A percentile compares a stretch with the other conserved stretches of the same genome.
Conservation (phyloP, 1,139 yeast species). For the Geotrichum citri-aurantii region DNA sequence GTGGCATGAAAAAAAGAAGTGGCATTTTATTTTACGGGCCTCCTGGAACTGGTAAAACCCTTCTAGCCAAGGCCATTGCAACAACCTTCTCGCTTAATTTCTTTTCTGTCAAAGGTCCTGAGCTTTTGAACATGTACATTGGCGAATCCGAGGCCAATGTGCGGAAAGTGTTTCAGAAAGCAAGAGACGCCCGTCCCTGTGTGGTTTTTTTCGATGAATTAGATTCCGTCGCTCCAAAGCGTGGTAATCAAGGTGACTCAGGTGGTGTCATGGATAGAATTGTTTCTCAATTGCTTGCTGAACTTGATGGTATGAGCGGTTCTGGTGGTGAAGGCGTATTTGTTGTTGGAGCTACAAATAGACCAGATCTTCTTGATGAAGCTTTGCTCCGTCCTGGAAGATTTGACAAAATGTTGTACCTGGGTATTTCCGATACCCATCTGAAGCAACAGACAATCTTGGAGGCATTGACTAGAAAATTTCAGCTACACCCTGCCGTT, state of each 20-base stretch:
- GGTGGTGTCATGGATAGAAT: conserved; percentile 99
- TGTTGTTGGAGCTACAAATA: conserved; percentile 94
- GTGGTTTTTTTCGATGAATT: conserved; percentile 94
- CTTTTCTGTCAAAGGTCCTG: conserved; percentile 95
- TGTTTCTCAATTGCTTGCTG: conserved; percentile 90
- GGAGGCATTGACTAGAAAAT: conserved; percentile 81
- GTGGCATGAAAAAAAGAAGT: conserved; percentile 87
- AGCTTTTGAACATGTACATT: conserved; percentile 89
- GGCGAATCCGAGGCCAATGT: conserved; percentile 99
- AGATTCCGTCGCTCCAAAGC: conserved; percentile 95
- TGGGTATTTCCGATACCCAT: conserved; percentile 88
- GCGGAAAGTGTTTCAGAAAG: conserved; percentile 84
- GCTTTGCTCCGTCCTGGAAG: conserved; percentile 93
- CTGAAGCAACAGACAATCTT: conserved; percentile 82
- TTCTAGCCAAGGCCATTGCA: conserved; percentile 93
- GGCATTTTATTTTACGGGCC: conserved; percentile 96
- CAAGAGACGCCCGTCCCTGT: conserved; percentile 95
- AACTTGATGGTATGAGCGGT: conserved; percentile 91
- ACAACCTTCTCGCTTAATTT: conserved; percentile 89
- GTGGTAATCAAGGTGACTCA: conserved; percentile 97
- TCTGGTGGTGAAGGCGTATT: conserved; percentile 87
- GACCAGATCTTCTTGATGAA: conserved; percentile 92
- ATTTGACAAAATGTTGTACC: conserved; percentile 87
- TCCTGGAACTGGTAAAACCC: conserved; percentile 96
- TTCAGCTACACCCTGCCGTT: conserved; percentile 57